Evolutionary conservation across 257 asterid species (phyloP), one percentile per base, ranked within the genome.

Genomic region (Buddleja alternifolia): DNA sequence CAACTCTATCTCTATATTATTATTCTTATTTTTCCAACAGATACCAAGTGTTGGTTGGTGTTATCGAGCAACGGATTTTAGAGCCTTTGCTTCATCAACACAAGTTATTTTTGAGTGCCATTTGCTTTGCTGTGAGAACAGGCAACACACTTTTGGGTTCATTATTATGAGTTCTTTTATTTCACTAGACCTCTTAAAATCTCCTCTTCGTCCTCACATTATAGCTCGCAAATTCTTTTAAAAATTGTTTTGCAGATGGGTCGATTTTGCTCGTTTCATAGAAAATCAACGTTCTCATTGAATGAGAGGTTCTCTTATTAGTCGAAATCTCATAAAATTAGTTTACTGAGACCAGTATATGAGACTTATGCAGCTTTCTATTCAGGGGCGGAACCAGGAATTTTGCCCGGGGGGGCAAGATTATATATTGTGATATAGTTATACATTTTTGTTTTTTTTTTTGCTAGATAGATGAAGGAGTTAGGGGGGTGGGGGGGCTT

Each of bases 121-220:
- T 90, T 21, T 93, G 96, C 90, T 93, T 90, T 69, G 96, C 98
- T 55, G 93, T 93, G 65, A 86, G 98, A 75, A 93, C 97, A 52
- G 95, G 97, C 76, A 90, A 93, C 88, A 93, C 98, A 21, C 86
- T 68, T 76, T 74, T 88, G 82, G 97, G 97, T 70, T 90, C 98
- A 44, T 66, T 88, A 74, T 63, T 88, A 97, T 88, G 77, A 90
- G 98, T 72, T 70, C 67, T 39, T 75, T 67, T 17, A n/a, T n/a
- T 46, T 64, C 47, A 11, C 12, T 16, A 5, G 12, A n/a, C 53
- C 69, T 60, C 42, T 36, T 54, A 11, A n/a, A 12, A 0, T 10
- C n/a, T 0, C 23, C 5, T 2, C 67, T 50, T n/a, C n/a, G n/a
- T n/a, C n/a, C 24, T 24, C 24, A 19, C 21, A 29, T 63, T 10